Evolutionary conservation across 1,139 yeast species (phyloP).

Genomic region (Magnusiomyces starmeri): DNA sequence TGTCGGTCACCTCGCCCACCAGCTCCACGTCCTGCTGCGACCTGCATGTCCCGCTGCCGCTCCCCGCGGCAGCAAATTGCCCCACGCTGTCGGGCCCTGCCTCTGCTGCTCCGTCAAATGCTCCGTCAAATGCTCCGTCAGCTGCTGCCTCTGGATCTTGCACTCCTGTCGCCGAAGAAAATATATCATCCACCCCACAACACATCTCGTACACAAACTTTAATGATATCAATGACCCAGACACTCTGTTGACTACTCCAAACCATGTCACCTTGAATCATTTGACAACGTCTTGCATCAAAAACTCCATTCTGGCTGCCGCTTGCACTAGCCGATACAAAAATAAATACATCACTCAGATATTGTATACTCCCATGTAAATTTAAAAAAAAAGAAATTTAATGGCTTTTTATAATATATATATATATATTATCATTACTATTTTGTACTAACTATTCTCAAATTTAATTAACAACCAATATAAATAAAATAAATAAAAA

Average conservation of each 20-base stretch:
- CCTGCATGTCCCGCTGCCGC: too few relatives aligned
- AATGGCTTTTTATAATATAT: not conserved
- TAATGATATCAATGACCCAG: not conserved
- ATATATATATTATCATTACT: not conserved
- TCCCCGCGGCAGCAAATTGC: too few relatives aligned
- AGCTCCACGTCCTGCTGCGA: too few relatives aligned
- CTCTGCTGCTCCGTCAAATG: not conserved
- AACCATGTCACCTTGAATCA: constrained; percentile 4
- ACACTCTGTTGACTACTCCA: not conserved
- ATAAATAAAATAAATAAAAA: not conserved
- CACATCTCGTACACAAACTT: not conserved
- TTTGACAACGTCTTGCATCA: constrained; percentile 2
- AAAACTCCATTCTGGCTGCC: constrained; percentile 3
- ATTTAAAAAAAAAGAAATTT: not conserved
- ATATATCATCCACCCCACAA: not conserved
- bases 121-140: not conserved
- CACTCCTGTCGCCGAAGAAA: not conserved
- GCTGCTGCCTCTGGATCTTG: not conserved
- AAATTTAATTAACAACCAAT: too few relatives aligned
- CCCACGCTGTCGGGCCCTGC: too few relatives aligned
- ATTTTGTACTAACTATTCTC: not conserved
- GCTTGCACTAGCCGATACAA: constrained; percentile 6
- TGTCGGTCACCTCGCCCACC: not conserved
- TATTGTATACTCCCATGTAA: constrained; percentile 6
- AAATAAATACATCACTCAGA: constrained; percentile 5